Conservation (phyloP, 345 rosid species). For the Cardamine resedifolia region DNA sequence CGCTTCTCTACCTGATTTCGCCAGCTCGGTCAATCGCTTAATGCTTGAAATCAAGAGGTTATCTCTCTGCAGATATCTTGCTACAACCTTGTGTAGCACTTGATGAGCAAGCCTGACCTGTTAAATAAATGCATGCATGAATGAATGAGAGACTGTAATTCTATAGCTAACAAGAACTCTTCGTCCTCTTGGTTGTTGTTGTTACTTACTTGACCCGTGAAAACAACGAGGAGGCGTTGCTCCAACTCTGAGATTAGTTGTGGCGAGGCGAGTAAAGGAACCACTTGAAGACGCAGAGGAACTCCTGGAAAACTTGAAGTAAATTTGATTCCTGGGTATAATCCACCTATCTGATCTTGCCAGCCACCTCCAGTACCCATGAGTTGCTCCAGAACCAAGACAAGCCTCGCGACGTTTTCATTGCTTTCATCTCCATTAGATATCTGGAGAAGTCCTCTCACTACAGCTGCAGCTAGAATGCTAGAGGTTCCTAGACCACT, state of each 20-base stretch:
- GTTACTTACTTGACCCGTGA: conserved; percentile 87
- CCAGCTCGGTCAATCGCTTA: conserved; percentile 81
- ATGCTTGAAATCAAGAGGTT: conserved; percentile 79
- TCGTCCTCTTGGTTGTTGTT: neutral
- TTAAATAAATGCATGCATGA: conserved; percentile 2
- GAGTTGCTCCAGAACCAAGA: conserved; percentile 85
- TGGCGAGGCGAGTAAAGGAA: conserved; percentile 70
- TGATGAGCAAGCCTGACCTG: conserved; percentile 95
- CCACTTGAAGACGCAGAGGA: conserved; percentile 85
- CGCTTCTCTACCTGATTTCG: conserved; percentile 85
- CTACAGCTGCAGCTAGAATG: conserved; percentile 95
- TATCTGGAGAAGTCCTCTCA: conserved; percentile 83
- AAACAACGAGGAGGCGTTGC: conserved; percentile 77
- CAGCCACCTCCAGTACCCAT: conserved; percentile 99
- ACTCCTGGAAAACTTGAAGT: conserved; percentile 91
- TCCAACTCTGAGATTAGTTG: conserved; percentile 66
- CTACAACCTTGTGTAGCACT: conserved; percentile 91
- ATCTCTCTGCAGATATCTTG: conserved; percentile 76
- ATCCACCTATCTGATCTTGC: conserved; percentile 98
- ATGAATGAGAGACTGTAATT: conserved; percentile 1
- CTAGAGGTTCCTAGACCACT: conserved; percentile 98
- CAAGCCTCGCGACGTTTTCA: conserved; percentile 87
- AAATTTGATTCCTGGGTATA: conserved; percentile 84
- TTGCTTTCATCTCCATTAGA: conserved; percentile 70
- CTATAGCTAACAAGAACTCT: neutral